Conservation (phyloP, 202 grass and related monocot genomes). For the Panicum virgatum region DNA sequence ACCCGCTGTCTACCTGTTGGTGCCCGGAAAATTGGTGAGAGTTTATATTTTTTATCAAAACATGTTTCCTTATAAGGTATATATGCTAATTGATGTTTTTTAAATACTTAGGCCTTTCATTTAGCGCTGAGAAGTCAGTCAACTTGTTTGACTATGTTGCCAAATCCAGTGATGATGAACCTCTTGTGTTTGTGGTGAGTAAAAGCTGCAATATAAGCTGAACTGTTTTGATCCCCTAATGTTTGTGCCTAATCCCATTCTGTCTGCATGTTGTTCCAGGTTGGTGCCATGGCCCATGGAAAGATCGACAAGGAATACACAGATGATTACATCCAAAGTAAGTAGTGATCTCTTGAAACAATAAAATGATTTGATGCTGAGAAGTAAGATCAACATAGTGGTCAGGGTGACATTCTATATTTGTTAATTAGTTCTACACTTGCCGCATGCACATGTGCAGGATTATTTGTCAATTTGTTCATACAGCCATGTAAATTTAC, state of each 20-base stretch:
- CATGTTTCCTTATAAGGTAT: not conserved
- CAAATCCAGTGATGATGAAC: constrained; percentile 63
- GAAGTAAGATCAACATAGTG: not conserved
- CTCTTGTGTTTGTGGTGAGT: constrained; percentile 88
- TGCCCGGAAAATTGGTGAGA: constrained; percentile 72
- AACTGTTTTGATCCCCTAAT: constrained; percentile 7
- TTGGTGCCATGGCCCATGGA: constrained; percentile 96
- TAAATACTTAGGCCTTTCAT: constrained; percentile 73
- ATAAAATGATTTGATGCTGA: not conserved
- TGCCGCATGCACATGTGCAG: not conserved
- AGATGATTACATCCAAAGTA: constrained; percentile 97
- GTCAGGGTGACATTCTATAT: constrained; percentile 2
- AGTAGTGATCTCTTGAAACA: constrained; percentile 36
- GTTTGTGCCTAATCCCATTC: constrained; percentile 6
- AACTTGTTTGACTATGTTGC: constrained; percentile 91
- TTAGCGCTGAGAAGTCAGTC: constrained; percentile 81
- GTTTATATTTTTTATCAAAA: not conserved
- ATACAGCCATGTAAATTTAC: not conserved
- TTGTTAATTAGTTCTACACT: not conserved
- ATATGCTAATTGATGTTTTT: constrained; percentile 25
- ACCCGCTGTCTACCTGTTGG: constrained; percentile 76
- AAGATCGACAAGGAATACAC: constrained; percentile 78
- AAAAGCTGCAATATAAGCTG: constrained; percentile 20
- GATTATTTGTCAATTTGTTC: not conserved
- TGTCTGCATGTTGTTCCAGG: constrained; percentile 50